phyloP scores from a whole-genome alignment of 495 filamentous ascomycete genomes.

The Daldinia grandis region DNA sequence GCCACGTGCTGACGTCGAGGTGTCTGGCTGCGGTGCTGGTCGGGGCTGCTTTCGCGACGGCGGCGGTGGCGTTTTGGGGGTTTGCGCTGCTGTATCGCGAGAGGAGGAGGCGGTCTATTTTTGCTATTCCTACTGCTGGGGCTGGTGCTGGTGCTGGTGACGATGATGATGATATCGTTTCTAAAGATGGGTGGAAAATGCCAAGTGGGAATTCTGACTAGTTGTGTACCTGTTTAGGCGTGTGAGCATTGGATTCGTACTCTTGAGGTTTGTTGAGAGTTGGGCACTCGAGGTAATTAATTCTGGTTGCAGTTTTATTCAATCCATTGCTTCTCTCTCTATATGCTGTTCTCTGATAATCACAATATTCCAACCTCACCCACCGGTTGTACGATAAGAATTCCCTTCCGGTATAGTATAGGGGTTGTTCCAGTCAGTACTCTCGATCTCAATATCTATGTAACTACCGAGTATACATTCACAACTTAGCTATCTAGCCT shows the following conservation, averaged over 20 bases:
- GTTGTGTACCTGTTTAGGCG: background rate
- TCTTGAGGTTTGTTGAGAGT: background rate
- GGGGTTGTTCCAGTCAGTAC: no score
- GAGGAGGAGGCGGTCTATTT: background rate
- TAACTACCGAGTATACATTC: background rate
- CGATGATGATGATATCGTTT: no score
- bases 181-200: background rate
- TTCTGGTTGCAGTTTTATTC: background rate
- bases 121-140: no score
- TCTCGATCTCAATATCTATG: background rate
- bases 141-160: no score
- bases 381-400: no score
- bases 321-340: background rate
- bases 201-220: background rate
- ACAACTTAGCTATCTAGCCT: background rate
- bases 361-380: background rate
- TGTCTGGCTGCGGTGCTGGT: constrained; percentile 4
- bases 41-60: constrained; percentile 8
- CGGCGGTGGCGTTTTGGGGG: constrained; percentile 3
- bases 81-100: constrained; percentile 14
- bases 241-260: background rate
- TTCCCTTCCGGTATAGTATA: background rate
- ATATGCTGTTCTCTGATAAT: background rate
- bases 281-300: no score
- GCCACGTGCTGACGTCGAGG: background rate